Base-by-base conservation (phyloP, 1,284 basidiomycete genomes). In the Tilletia caries region DNA sequence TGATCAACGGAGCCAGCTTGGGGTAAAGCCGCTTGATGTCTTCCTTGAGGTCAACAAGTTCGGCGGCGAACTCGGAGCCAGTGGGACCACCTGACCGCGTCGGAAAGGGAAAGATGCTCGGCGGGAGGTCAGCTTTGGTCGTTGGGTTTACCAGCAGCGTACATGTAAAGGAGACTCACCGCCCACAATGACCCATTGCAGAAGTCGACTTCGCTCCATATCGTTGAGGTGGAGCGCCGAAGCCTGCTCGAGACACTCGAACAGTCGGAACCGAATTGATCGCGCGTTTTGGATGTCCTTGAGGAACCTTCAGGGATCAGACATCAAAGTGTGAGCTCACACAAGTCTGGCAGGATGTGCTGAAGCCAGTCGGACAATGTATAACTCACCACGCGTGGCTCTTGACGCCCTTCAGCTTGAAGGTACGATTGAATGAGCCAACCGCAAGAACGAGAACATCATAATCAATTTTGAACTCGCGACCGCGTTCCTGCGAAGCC, bases 361-460 rank as follows among this genome's bases (percentile, higher is more conserved):
- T n/a, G 15, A 54, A 29, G 25, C 52, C 1, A 23, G 8, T 8
- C 1, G 10, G n/a, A n/a, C n/a, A n/a, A n/a, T n/a, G n/a, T n/a
- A 10, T 13, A 13, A 20, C 58, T 62, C 58, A 62, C 41, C 62
- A 74, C 0, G 79, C 84, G 65, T 82, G 70, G 62, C 80, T 74
- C 65, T 78, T 77, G 41, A 85, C 79, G 1, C 83, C 83, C 3
- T 78, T 73, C 66, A 87, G 84, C 70, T 89, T 89, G 69, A 87
- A 87, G 0, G 85, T 93, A 77, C 92, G 91, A 1, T 88, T 89
- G 83, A 94, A 93, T 66, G 90, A 89, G 0, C 93, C 93, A 0
- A 92, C 91, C 1, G 91, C 89, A 67, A 95, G 89, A 60, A 95
- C 88, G 5, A 95, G 87, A 82, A 91, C 91, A 84, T 95, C 92